Percentiles rank a stretch among this genome's conserved stretches.
These are phyloP conservation scores for Pseudozyma hubeiensis DNA, from an alignment of 1,284 basidiomycete species.

Conservation along the genomic window DNA sequence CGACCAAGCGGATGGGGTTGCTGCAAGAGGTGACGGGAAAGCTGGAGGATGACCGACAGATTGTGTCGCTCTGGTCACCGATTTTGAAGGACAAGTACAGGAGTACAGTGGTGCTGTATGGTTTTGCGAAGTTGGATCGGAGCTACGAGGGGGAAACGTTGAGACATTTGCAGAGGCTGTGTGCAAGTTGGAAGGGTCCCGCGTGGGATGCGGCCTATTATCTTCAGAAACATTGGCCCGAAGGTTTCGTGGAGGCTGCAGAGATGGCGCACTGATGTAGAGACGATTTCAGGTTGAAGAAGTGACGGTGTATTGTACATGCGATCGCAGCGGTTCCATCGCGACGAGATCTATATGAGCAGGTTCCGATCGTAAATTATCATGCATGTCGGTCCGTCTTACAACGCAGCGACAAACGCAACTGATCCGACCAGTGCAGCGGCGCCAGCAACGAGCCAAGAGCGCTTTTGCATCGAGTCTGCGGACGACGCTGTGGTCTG, in stretches of 20 bases:
- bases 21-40: background rate
- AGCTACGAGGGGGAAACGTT: background rate
- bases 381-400: background rate
- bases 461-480: background rate
- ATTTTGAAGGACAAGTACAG: background rate
- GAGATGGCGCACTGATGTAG: too few species aligned
- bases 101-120: conserved; percentile 18
- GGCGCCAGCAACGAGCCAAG: conserved; percentile 3
- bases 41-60: background rate
- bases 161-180: background rate
- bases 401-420: conserved; percentile 24
- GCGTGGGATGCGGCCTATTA: background rate
- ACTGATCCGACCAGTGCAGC: conserved; percentile 10
- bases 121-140: conserved; percentile 10
- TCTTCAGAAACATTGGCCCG: too few species aligned
- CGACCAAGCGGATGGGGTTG: background rate
- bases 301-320: background rate
- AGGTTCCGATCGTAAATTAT: background rate
- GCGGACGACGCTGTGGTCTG: conserved; percentile 6
- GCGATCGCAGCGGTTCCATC: too few species aligned
- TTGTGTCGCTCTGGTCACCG: conserved; percentile 28
- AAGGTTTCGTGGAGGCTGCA: too few species aligned
- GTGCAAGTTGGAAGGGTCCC: background rate
- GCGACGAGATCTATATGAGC: too few species aligned
- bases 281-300: too few species aligned